Evolutionary conservation across 2,329 filamentous ascomycete genomes (phyloP).

Genomic region (Nigrospora oryzae): DNA sequence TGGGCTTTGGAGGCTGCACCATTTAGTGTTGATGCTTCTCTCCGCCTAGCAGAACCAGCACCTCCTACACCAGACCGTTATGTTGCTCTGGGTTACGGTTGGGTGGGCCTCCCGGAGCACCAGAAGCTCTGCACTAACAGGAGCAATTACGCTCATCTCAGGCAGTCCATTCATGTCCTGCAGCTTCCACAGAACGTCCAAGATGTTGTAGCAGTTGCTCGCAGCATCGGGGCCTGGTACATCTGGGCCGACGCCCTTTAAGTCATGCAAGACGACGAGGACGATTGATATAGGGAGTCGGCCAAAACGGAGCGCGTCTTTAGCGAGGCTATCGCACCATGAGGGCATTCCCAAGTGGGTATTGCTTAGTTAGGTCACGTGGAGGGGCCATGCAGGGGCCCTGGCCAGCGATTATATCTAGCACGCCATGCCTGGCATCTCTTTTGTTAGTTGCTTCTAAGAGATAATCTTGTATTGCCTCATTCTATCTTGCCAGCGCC

Average conservation of each 20-base stretch:
- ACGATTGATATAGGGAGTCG: constrained; percentile 4
- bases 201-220: constrained; percentile 3
- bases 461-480: too few species aligned
- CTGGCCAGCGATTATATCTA: too few species aligned
- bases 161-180: not conserved
- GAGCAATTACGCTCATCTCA: not conserved
- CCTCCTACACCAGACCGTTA: not conserved
- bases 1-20: not conserved
- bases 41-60: not conserved
- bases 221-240: constrained; percentile 1
- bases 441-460: too few species aligned
- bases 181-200: not conserved
- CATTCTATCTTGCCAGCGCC: too few species aligned
- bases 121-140: not conserved
- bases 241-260: too few species aligned
- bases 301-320: constrained; percentile 8
- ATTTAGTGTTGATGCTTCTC: too few species aligned
- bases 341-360: too few species aligned
- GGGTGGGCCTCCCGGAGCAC: not conserved
- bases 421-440: too few species aligned
- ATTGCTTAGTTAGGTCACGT: too few species aligned
- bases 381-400: too few species aligned
- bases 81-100: constrained; percentile 4
- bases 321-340: too few species aligned
- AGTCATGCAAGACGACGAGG: constrained; percentile 6